These are phyloP conservation scores for Pleurozium schreberi DNA, from an alignment of 225 moss, liverwort and hornwort genomes.

Conservation along the genomic window DNA sequence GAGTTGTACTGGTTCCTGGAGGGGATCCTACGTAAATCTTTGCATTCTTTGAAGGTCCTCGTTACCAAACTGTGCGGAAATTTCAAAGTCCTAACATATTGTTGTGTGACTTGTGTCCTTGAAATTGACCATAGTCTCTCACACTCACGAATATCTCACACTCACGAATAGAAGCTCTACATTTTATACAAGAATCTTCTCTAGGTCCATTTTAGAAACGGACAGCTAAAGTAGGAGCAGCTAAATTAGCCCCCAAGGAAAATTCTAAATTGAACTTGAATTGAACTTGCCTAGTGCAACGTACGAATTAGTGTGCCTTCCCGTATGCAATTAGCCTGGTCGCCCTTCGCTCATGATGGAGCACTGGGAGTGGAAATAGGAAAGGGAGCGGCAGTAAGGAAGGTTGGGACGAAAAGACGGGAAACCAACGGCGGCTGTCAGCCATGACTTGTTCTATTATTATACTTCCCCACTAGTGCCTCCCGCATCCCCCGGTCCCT, in stretches of 20 bases:
- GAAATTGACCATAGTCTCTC: too few species aligned
- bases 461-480: not conserved
- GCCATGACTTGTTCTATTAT: constrained; percentile 25
- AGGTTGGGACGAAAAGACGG: constrained; percentile 16
- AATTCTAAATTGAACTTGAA: not conserved
- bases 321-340: not conserved
- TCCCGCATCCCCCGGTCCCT: not conserved
- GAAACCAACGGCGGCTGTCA: constrained; percentile 28
- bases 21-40: too few species aligned
- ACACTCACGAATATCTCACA: too few species aligned
- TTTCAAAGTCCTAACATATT: not conserved
- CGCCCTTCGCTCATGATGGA: not conserved
- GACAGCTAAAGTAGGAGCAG: too few species aligned
- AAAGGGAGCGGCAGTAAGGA: constrained; percentile 3
- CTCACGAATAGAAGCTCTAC: not conserved
- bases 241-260: not conserved
- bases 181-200: not conserved
- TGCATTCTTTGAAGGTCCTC: too few species aligned
- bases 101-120: not conserved
- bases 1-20: too few species aligned
- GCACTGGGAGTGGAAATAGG: constrained; percentile 2
- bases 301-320: not conserved
- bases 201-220: not conserved
- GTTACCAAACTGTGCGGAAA: too few species aligned
- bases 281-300: not conserved